A percentile compares a stretch with the other conserved stretches of the same genome.
These are phyloP conservation scores for Hygrocybe punicea DNA, from an alignment of 768 basidiomycete genomes.

Conservation along the genomic window DNA sequence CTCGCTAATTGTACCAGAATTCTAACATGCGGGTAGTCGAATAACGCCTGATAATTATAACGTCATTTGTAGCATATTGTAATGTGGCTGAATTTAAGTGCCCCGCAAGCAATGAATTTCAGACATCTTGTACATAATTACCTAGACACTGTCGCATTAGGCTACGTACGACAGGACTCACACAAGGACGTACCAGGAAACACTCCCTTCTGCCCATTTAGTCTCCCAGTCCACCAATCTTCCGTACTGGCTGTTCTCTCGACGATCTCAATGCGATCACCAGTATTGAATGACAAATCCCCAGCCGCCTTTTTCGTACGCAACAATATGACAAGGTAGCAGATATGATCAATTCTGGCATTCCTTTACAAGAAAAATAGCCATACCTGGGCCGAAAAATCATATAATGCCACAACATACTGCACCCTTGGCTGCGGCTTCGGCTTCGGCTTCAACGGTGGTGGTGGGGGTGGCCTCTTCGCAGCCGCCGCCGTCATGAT, in stretches of 20 bases:
- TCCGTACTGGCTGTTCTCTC: conserved; percentile 77
- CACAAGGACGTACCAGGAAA: conserved; percentile 66
- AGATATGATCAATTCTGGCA: background rate
- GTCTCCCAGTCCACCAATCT: conserved; percentile 96
- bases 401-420: conserved; percentile 91
- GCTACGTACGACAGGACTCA: conserved; percentile 2
- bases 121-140: conserved; percentile 65
- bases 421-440: conserved; percentile 57
- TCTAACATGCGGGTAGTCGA: too few species aligned
- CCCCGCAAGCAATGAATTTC: conserved; percentile 2
- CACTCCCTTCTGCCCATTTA: conserved; percentile 80
- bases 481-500: conserved; percentile 34
- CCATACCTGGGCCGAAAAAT: conserved; percentile 82
- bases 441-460: conserved; percentile 85
- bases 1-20: too few species aligned
- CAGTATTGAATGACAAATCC: conserved; percentile 84
- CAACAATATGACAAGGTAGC: background rate
- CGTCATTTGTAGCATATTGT: too few species aligned
- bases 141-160: conserved; percentile 35
- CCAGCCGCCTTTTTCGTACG: conserved; percentile 84
- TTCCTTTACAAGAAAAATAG: background rate
- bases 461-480: conserved; percentile 86
- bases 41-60: too few species aligned
- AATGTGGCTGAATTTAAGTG: too few species aligned
- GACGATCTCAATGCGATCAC: conserved; percentile 88